These are phyloP conservation scores for Stephania yunnanensis DNA, from an alignment of 164 flowering plant genomes.

Conservation along the genomic window DNA sequence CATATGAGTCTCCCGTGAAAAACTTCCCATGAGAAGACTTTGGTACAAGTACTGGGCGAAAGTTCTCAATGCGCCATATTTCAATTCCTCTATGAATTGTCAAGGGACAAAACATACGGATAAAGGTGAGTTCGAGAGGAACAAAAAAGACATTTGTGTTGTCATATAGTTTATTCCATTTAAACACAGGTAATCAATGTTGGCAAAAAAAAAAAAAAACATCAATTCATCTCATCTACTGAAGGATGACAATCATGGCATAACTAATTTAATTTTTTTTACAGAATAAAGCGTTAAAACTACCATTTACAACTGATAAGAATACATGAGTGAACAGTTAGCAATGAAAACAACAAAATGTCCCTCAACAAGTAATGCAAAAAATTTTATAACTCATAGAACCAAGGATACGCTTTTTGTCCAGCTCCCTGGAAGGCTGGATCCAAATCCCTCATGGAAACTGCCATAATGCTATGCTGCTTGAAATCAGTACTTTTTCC, in stretches of 20 bases:
- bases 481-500: conserved; percentile 15
- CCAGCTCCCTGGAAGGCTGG: conserved; percentile 95
- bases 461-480: conserved; percentile 50
- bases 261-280: not conserved
- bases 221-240: not conserved
- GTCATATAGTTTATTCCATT: not conserved
- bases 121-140: not conserved
- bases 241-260: not conserved
- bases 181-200: not conserved
- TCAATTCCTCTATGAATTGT: conserved; percentile 85
- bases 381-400: conserved; percentile 4
- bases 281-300: too few relatives aligned
- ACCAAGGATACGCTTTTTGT: conserved; percentile 58
- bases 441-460: conserved; percentile 93
- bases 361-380: not conserved
- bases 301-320: not conserved
- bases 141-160: not conserved
- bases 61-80: conserved; percentile 96
- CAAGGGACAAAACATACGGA: conserved; percentile 36
- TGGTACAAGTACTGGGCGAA: conserved; percentile 65
- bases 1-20: conserved; percentile 89
- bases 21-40: conserved; percentile 79
- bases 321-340: not conserved
- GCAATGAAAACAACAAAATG: not conserved
- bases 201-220: not conserved